Base-by-base conservation (phyloP, 805 yeast species). In the Candida michaelii region DNA sequence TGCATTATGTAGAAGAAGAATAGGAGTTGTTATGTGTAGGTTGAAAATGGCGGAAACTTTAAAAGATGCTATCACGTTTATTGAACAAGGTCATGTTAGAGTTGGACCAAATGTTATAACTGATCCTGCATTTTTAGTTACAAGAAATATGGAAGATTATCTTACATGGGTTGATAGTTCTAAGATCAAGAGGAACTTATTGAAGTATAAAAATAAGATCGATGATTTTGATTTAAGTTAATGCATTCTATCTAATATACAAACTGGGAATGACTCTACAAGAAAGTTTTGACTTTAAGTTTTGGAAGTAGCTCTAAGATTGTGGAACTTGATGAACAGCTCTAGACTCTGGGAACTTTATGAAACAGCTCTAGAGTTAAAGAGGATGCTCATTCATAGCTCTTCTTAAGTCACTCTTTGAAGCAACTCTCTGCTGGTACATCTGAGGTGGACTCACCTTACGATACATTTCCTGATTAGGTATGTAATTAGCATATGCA, bases 91-190 rank as follows among this genome's bases (percentile, higher is more conserved):
- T 2, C 98, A 93, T 58, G 96, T 93, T 2, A 77, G 99, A 53
- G 96, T 93, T 5, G 99, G 99, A 0, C 98, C 98, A 10, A 85
- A 89, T 59, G 84, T 95, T 19, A 83, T 95, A 33, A 90, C 97
- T 1, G 99, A 93, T 62, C 95, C 98, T 3, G 97, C 98, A 0
- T 91, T 83, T 60, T 71, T 95, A 54, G 93, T 93, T 4, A 91
- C 97, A 2, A 77, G 97, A 59, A 88, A 81, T 54, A 76, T 93
- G 85, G 99, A 93, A 61, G 99, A 93, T 63, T 93, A 89, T 63
- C 74, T 93, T 53, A 93, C 99, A 3, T 93, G 99, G 99, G 93
- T 87, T n/a, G 97, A 93, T 57, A 77, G 83, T 31, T 84, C 95
- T 52, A 95, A 93, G 83, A 90, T 95, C 65, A 90, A 86, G 74